Evolutionary conservation across 805 yeast species (phyloP).

Genomic region (Myxozyma neotropica): DNA sequence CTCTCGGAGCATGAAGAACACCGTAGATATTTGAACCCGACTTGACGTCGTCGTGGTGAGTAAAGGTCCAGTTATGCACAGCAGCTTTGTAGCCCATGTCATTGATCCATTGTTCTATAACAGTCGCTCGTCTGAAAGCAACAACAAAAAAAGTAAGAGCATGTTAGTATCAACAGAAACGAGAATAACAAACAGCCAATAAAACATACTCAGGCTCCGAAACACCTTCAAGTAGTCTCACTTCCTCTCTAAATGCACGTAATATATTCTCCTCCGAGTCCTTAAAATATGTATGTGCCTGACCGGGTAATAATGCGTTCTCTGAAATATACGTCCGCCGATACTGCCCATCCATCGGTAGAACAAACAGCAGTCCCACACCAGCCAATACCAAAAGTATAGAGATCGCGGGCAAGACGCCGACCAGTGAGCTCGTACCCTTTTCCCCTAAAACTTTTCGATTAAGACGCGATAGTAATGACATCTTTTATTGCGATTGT

Average conservation of each 20-base stretch:
- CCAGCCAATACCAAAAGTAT: conserved; percentile 43
- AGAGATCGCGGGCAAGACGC: conserved; percentile 12
- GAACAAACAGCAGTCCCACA: conserved; percentile 55
- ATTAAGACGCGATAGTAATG: conserved; percentile 2
- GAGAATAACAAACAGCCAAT: background rate
- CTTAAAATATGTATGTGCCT: conserved; percentile 86
- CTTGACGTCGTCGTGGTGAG: conserved; percentile 36
- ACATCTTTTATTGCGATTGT: background rate
- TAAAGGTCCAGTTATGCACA: conserved; percentile 45
- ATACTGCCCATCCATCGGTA: conserved; percentile 82
- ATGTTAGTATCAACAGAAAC: conserved; percentile 8
- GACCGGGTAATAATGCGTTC: conserved; percentile 96
- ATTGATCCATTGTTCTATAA: conserved; percentile 60
- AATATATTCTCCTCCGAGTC: conserved; percentile 93
- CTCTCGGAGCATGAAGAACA: conserved; percentile 87
- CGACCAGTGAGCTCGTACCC: background rate
- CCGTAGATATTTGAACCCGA: conserved; percentile 66
- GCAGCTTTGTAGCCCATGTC: conserved; percentile 74
- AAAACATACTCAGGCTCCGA: conserved; percentile 32
- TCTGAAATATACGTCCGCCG: conserved; percentile 87
- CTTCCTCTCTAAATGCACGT: conserved; percentile 76
- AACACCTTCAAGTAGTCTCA: conserved; percentile 44
- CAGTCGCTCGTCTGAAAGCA: conserved; percentile 50
- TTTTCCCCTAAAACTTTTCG: conserved; percentile 2
- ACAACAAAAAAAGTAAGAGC: too few relatives aligned